Conservation (phyloP, 306 rosid genomes). For the Bauhinia variegata region DNA sequence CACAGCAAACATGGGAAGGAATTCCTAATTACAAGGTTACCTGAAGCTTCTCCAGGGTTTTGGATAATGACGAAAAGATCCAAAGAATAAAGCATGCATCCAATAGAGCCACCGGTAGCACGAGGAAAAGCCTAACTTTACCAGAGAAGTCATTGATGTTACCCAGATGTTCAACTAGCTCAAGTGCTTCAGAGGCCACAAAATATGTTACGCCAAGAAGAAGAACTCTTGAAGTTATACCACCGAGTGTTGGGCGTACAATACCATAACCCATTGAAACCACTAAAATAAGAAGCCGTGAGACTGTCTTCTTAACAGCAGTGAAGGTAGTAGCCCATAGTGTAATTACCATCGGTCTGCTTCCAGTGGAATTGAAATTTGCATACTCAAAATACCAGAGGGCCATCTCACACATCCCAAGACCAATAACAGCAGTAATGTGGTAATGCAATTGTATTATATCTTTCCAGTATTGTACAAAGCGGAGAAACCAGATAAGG, state of each 20-base stretch:
- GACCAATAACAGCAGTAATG: slow-evolving; percentile 72
- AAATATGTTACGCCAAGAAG: slow-evolving; percentile 68
- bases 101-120: slow-evolving; percentile 71
- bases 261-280: slow-evolving; percentile 79
- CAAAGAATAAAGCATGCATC: slow-evolving; percentile 79
- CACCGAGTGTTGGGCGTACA: slow-evolving; percentile 72
- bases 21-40: slow-evolving; percentile 39
- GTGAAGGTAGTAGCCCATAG: slow-evolving; percentile 68
- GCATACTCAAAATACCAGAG: slow-evolving; percentile 78
- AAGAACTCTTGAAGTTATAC: slow-evolving; percentile 56
- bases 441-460: slow-evolving; percentile 73
- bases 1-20: slow-evolving; percentile 9
- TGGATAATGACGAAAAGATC: slow-evolving; percentile 73
- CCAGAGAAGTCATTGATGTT: slow-evolving; percentile 76
- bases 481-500: slow-evolving; percentile 68
- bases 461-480: slow-evolving; percentile 67
- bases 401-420: slow-evolving; percentile 85
- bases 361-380: slow-evolving; percentile 72
- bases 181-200: slow-evolving; percentile 73
- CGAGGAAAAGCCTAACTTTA: slow-evolving; percentile 62
- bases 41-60: slow-evolving; percentile 84
- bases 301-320: slow-evolving; percentile 70
- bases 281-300: slow-evolving; percentile 70
- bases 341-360: slow-evolving; percentile 73
- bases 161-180: slow-evolving; percentile 79